Percentiles rank a stretch among this genome's conserved stretches.
Conservation (phyloP, 2,329 filamentous ascomycete genomes). For the Reticulascus tulasneorum region DNA sequence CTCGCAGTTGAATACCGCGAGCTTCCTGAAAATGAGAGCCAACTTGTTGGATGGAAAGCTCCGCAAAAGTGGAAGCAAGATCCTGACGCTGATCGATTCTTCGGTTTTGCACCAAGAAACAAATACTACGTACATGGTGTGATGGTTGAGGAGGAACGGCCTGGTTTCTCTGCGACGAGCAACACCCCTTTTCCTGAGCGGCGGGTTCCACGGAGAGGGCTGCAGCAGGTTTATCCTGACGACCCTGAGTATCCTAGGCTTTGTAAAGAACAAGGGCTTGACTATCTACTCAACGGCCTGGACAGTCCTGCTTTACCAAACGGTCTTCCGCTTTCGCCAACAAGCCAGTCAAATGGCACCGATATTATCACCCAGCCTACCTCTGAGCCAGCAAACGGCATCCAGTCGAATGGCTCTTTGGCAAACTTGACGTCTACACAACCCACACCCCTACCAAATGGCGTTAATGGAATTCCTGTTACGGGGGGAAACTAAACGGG, state of each 20-base stretch:
- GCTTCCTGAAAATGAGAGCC: slow-evolving; percentile 46
- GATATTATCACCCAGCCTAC: too few species aligned
- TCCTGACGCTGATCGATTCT: slow-evolving; percentile 47
- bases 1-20: slow-evolving; percentile 59
- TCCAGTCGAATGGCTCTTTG: not conserved
- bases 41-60: slow-evolving; percentile 35
- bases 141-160: slow-evolving; percentile 47
- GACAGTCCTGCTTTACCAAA: slow-evolving; percentile 42
- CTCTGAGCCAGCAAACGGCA: slow-evolving; percentile 6
- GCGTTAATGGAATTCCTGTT: slow-evolving; percentile 10
- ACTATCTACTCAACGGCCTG: slow-evolving; percentile 46
- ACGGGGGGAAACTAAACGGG: slow-evolving; percentile 7
- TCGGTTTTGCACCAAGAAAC: slow-evolving; percentile 51
- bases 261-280: slow-evolving; percentile 54
- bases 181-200: slow-evolving; percentile 51
- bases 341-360: slow-evolving; percentile 25
- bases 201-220: slow-evolving; percentile 50
- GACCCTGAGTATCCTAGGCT: slow-evolving; percentile 55
- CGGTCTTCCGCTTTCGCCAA: slow-evolving; percentile 44
- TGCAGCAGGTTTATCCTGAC: slow-evolving; percentile 48
- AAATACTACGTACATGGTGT: slow-evolving; percentile 57
- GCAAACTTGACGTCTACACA: slow-evolving; percentile 1
- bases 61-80: slow-evolving; percentile 57
- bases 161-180: slow-evolving; percentile 43
- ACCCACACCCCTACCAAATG: slow-evolving; percentile 5